Conservation (phyloP, 768 basidiomycete genomes). For the Austroboletus eburneus region DNA sequence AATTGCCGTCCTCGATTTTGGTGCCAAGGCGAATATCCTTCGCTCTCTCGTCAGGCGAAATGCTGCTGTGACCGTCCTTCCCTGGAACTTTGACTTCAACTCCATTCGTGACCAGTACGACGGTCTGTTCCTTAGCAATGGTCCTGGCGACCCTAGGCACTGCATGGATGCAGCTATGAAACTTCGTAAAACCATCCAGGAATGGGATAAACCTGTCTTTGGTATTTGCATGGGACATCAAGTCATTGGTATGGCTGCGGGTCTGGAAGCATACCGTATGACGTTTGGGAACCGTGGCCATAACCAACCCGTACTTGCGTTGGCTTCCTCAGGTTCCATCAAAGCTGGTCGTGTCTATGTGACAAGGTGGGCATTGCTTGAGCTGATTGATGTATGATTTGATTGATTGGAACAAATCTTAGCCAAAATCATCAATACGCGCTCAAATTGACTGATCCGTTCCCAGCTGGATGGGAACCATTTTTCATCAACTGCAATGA, state of each 20-base stretch:
- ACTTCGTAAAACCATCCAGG: conserved; percentile 74
- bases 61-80: conserved; percentile 90
- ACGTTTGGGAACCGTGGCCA: conserved; percentile 99
- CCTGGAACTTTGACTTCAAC: conserved; percentile 98
- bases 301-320: conserved; percentile 95
- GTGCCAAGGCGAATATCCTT: conserved; percentile 95
- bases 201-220: conserved; percentile 93
- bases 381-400: neutral
- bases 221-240: conserved; percentile 99
- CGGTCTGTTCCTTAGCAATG: conserved; percentile 94
- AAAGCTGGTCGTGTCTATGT: conserved; percentile 96
- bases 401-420: conserved; percentile 1
- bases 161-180: conserved; percentile 82
- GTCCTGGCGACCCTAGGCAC: conserved; percentile 89
- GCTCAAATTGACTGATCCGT: conserved; percentile 87
- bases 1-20: conserved; percentile 96
- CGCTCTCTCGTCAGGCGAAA: conserved; percentile 88
- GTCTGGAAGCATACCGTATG: conserved; percentile 96
- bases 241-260: conserved; percentile 95
- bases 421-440: conserved; percentile 99
- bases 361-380: conserved; percentile 56
- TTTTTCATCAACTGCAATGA: conserved; percentile 99
- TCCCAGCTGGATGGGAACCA: conserved; percentile 96
- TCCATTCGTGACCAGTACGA: conserved; percentile 84
- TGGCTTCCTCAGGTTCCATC: conserved; percentile 91